Evolutionary conservation across 345 rosid genomes (phyloP).

Genomic region (Melastoma malabathricum): DNA sequence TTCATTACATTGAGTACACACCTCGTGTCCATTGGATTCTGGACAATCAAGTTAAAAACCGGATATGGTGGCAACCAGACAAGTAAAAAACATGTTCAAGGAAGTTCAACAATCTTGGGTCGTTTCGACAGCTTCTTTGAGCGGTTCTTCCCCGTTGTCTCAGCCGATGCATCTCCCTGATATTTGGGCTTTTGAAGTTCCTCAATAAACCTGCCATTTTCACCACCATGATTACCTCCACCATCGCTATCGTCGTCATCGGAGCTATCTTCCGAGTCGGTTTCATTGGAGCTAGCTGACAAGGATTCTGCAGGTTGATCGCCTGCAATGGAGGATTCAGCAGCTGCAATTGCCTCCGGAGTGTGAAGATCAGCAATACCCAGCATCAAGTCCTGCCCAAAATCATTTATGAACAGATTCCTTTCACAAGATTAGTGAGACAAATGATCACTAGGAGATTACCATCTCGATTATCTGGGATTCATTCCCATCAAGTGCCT

Average conservation of each 20-base stretch:
- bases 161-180: no score
- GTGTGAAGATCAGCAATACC: constrained; percentile 91
- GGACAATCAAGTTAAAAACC: no score
- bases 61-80: no score
- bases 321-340: constrained; percentile 53
- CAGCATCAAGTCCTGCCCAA: constrained; percentile 59
- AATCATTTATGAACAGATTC: background rate
- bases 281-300: constrained; percentile 20
- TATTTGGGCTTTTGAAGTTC: no score
- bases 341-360: constrained; percentile 67
- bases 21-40: no score
- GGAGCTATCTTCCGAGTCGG: constrained; percentile 27
- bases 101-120: no score
- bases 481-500: constrained; percentile 56
- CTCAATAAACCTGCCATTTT: no score
- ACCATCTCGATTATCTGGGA: constrained; percentile 72
- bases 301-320: constrained; percentile 17
- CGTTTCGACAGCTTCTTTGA: no score
- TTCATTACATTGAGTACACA: no score
- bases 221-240: background rate
- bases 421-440: no score
- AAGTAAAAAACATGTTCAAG: no score
- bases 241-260: constrained; percentile 11
- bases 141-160: no score
- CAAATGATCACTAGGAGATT: constrained; percentile 5